A percentile compares a stretch with the other conserved stretches of the same genome.
Evolutionary conservation across 2,329 filamentous ascomycete genomes (phyloP).

Genomic region (Fusarium agapanthi): DNA sequence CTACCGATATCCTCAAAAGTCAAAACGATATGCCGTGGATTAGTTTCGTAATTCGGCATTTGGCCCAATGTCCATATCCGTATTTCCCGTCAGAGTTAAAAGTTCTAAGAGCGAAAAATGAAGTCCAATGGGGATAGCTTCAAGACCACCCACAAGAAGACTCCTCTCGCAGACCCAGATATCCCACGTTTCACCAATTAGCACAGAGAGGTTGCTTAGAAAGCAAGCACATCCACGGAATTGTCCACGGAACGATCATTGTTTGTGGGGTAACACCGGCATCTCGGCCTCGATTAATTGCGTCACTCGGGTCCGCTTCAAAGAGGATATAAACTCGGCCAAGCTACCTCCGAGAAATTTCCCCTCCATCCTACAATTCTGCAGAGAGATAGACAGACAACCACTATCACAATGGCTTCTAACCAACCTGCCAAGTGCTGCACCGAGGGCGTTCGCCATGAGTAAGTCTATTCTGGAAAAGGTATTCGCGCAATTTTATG

Average conservation of each 20-base stretch:
- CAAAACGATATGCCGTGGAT: neutral
- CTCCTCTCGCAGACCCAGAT: neutral
- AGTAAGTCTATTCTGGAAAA: conserved; percentile 51
- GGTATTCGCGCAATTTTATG: neutral
- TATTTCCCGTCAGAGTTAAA: neutral
- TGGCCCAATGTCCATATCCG: neutral
- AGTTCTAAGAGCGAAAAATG: neutral
- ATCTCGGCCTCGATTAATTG: conserved; percentile 17
- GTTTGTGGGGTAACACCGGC: conserved; percentile 21
- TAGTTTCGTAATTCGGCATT: conserved; percentile 5
- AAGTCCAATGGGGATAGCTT: neutral
- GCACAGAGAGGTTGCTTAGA: conserved; percentile 9
- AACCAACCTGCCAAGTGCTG: conserved; percentile 63
- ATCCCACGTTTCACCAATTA: conserved; percentile 1
- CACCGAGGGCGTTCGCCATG: conserved; percentile 60
- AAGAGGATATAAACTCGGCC: conserved; percentile 20
- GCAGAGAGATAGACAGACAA: neutral
- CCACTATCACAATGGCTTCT: conserved; percentile 58
- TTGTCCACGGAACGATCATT: neutral
- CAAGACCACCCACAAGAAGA: neutral
- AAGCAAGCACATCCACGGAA: neutral
- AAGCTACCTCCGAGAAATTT: neutral
- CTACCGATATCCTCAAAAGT: neutral
- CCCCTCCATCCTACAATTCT: neutral
- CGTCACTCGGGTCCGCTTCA: conserved; percentile 31